These are phyloP conservation scores for Thelephora terrestris DNA, from an alignment of 1,284 basidiomycete genomes.

Conservation along the genomic window DNA sequence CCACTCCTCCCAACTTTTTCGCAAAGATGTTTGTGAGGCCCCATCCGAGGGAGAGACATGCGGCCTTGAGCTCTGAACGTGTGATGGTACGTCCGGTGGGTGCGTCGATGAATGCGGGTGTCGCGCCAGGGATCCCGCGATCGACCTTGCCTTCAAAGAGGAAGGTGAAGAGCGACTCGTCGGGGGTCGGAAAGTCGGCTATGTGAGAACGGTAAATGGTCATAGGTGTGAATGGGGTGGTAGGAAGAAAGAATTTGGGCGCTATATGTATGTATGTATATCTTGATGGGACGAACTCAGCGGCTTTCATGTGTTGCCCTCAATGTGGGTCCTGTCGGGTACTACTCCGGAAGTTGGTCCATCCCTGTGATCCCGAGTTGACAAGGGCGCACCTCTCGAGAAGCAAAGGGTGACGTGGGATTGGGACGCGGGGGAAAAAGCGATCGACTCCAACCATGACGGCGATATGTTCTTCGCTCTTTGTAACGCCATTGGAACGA, in stretches of 20 bases:
- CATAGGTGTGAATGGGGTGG: conserved; percentile 3
- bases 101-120: conserved; percentile 12
- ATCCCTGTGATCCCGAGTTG: too few relatives aligned
- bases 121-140: neutral
- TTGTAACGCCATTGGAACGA: too few relatives aligned
- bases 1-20: conserved; percentile 11
- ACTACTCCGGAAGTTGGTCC: too few relatives aligned
- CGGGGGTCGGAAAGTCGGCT: conserved; percentile 19
- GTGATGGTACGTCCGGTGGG: conserved; percentile 7
- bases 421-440: too few relatives aligned
- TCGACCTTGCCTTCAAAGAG: conserved; percentile 24
- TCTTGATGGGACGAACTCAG: too few relatives aligned
- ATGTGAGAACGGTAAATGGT: conserved; percentile 20
- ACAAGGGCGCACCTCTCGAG: too few relatives aligned
- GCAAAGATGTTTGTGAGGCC: conserved; percentile 1
- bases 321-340: too few relatives aligned
- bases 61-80: conserved; percentile 6
- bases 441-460: too few relatives aligned
- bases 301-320: too few relatives aligned
- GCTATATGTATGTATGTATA: too few relatives aligned
- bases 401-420: too few relatives aligned
- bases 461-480: too few relatives aligned
- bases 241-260: neutral
- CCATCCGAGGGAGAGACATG: conserved; percentile 4
- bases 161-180: conserved; percentile 42